phyloP scores from a whole-genome alignment of 345 rosid genomes.

The Salix purpurea region DNA sequence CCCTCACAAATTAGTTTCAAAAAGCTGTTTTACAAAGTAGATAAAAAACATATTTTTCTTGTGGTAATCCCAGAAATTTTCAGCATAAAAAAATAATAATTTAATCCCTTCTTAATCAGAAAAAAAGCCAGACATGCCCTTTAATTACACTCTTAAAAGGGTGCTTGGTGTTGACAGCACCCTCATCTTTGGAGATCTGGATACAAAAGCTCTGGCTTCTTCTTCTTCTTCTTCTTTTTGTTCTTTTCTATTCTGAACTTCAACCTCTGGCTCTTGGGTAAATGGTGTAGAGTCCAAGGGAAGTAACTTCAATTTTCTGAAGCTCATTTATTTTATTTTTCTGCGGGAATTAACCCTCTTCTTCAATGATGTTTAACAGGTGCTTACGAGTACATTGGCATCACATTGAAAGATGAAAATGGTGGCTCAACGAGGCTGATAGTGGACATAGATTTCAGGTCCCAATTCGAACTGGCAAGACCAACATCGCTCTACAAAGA shows the following conservation, averaged over 20 bases:
- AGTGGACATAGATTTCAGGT: slow-evolving; percentile 53
- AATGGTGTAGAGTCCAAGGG: background rate
- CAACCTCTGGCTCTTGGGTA: background rate
- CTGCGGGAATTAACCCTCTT: background rate
- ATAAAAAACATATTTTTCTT: background rate
- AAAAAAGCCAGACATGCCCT: background rate
- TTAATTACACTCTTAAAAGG: background rate
- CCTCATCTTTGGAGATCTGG: background rate
- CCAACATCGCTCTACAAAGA: slow-evolving; percentile 41
- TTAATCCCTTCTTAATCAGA: background rate
- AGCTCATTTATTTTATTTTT: background rate
- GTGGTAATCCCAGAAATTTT: background rate
- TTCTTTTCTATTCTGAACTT: too few species aligned
- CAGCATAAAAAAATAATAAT: background rate
- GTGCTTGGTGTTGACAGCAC: background rate
- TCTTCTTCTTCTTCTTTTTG: too few species aligned
- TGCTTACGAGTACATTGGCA: slow-evolving; percentile 48
- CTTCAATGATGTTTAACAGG: slow-evolving; percentile 27
- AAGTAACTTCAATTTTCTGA: background rate
- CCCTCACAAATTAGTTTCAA: background rate
- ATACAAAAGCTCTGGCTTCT: background rate
- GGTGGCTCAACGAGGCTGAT: slow-evolving; percentile 30
- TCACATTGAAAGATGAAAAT: slow-evolving; percentile 6
- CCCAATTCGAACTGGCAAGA: slow-evolving; percentile 61
- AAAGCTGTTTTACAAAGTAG: background rate